phyloP scores from a whole-genome alignment of 371 early-diverging fungal genomes.

The Zopfochytrium polystomum region DNA sequence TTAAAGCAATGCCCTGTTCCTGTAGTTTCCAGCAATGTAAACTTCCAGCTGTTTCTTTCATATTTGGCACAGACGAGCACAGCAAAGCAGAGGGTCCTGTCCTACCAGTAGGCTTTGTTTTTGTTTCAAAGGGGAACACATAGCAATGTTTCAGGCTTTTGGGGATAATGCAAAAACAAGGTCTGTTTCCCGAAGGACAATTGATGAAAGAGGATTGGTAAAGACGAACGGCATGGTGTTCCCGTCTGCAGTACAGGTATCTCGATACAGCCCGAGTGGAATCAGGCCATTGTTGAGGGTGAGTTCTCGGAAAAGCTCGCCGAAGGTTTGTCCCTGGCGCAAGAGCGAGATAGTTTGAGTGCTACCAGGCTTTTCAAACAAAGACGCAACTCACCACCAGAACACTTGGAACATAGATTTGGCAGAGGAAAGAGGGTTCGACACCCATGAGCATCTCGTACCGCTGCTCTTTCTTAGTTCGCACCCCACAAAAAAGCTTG shows the following conservation, averaged over 20 bases:
- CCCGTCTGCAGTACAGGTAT: conserved; percentile 9
- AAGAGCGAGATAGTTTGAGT: background rate
- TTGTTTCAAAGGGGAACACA: too few relatives aligned
- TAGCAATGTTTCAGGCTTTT: background rate
- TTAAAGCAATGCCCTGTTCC: too few relatives aligned
- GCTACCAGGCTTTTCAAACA: conserved; percentile 3
- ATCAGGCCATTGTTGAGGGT: conserved; percentile 32
- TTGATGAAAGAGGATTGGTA: background rate
- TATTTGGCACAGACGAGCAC: too few relatives aligned
- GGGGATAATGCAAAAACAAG: background rate
- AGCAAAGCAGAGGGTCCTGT: too few relatives aligned
- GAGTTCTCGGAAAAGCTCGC: conserved; percentile 33
- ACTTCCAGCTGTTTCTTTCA: too few relatives aligned
- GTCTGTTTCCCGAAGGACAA: background rate
- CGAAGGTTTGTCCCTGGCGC: conserved; percentile 32
- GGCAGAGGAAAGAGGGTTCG: conserved; percentile 26
- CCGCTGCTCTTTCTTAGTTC: conserved; percentile 23
- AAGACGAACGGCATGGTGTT: background rate
- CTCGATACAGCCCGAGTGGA: conserved; percentile 41
- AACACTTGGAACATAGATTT: conserved; percentile 24
- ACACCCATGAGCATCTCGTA: conserved; percentile 20
- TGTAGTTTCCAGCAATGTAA: too few relatives aligned
- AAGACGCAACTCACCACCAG: conserved; percentile 26
- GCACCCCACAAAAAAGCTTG: conserved; percentile 37
- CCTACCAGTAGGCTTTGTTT: too few relatives aligned